These are phyloP conservation scores for Xylaria grammica DNA, from an alignment of 495 filamentous ascomycete genomes.

Conservation along the genomic window DNA sequence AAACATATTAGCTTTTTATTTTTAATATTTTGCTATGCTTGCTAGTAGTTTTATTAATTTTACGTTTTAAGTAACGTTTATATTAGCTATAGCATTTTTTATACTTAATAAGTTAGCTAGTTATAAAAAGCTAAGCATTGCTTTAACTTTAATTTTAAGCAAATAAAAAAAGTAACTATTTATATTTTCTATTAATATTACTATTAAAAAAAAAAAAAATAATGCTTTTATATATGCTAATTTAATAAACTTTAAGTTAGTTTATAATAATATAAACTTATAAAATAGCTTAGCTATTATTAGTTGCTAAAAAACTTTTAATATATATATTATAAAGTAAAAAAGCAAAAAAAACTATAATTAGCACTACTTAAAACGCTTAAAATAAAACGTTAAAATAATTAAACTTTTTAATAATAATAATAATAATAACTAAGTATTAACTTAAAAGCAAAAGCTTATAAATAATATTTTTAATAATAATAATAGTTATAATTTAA, in stretches of 20 bases:
- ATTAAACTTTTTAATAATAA: conserved; percentile 2
- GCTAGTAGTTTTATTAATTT: too few relatives aligned
- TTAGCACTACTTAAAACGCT: neutral
- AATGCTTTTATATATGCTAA: neutral
- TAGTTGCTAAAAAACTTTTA: neutral
- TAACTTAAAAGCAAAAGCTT: neutral
- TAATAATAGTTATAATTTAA: neutral
- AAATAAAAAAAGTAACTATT: neutral
- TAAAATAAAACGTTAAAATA: neutral
- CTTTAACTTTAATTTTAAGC: neutral
- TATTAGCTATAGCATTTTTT: too few relatives aligned
- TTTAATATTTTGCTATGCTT: too few relatives aligned
- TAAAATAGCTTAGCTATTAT: neutral
- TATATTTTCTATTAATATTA: neutral
- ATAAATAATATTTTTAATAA: neutral
- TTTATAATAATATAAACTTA: neutral
- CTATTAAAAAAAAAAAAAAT: neutral
- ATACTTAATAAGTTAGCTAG: too few relatives aligned
- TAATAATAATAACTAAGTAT: neutral
- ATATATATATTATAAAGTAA: conserved; percentile 2
- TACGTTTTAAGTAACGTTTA: too few relatives aligned
- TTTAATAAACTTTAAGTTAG: neutral
- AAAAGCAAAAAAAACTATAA: neutral
- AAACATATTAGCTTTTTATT: too few relatives aligned
- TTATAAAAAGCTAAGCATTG: neutral